Conservation (phyloP, 208 protist species). For the Trypanosoma lewisi region DNA sequence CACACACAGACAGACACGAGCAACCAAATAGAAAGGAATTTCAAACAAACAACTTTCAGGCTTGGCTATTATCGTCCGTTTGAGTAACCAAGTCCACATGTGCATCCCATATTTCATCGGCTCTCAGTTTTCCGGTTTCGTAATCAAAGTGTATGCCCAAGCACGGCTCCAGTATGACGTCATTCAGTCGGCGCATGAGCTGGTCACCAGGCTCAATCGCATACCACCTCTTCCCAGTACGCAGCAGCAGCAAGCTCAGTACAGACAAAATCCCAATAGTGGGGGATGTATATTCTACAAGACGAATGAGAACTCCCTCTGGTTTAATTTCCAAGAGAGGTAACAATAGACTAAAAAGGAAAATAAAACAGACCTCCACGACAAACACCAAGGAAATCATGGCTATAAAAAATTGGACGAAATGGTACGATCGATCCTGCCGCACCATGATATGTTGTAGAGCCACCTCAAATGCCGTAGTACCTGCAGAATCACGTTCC, state of each 20-base stretch:
- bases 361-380: conserved; percentile 38
- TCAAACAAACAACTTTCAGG: conserved; percentile 4
- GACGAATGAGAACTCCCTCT: conserved; percentile 3
- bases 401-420: conserved; percentile 70
- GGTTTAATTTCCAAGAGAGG: conserved; percentile 40
- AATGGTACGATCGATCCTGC: conserved; percentile 85
- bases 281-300: conserved; percentile 24
- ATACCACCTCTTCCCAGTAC: conserved; percentile 68
- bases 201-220: conserved; percentile 79
- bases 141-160: conserved; percentile 74
- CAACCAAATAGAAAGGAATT: neutral
- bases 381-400: conserved; percentile 68
- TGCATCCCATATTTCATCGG: conserved; percentile 36
- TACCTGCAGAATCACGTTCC: conserved; percentile 73
- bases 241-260: conserved; percentile 58
- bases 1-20: neutral
- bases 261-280: conserved; percentile 34
- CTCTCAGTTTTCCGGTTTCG: conserved; percentile 63
- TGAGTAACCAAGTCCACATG: conserved; percentile 8
- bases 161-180: conserved; percentile 75
- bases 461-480: conserved; percentile 81
- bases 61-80: conserved; percentile 21
- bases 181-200: conserved; percentile 71
- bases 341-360: conserved; percentile 33
- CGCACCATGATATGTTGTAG: conserved; percentile 76